A percentile compares a stretch with the other conserved stretches of the same genome.
Conservation (phyloP, 768 basidiomycete genomes). For the Rhizopogon rudus region DNA sequence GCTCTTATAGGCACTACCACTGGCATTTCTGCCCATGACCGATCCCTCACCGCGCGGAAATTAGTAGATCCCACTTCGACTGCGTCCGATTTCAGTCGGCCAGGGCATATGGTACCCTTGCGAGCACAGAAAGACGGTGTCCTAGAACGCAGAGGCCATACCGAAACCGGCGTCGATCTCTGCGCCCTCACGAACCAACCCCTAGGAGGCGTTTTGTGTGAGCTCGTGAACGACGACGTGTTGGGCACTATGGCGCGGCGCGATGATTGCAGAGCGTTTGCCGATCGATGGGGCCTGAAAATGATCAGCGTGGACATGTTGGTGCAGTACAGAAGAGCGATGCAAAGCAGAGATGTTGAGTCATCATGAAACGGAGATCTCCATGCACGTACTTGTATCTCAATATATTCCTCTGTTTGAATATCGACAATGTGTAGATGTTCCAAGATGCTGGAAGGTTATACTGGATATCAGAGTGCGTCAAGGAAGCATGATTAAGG, state of each 20-base stretch:
- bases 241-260: slow-evolving; percentile 90
- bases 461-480: too few species aligned
- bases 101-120: slow-evolving; percentile 94
- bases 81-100: slow-evolving; percentile 78
- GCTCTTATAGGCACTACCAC: slow-evolving; percentile 71
- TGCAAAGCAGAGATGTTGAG: neutral
- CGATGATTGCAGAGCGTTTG: slow-evolving; percentile 90
- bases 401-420: too few species aligned
- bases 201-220: slow-evolving; percentile 79
- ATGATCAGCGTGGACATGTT: slow-evolving; percentile 94
- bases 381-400: neutral
- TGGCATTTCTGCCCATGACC: slow-evolving; percentile 95
- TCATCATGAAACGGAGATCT: neutral
- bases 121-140: slow-evolving; percentile 85
- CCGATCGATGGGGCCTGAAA: slow-evolving; percentile 83
- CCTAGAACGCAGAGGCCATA: slow-evolving; percentile 86
- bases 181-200: slow-evolving; percentile 66
- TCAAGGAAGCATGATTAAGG: too few species aligned
- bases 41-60: slow-evolving; percentile 80
- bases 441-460: too few species aligned
- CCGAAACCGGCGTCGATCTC: slow-evolving; percentile 85
- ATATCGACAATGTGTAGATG: too few species aligned
- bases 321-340: slow-evolving; percentile 33
- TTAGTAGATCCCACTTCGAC: slow-evolving; percentile 58
- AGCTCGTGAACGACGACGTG: slow-evolving; percentile 89